Evolutionary conservation across 441 rosid species (phyloP), one percentile per base, ranked within the genome.

Genomic region (Gossypium davidsonii): DNA sequence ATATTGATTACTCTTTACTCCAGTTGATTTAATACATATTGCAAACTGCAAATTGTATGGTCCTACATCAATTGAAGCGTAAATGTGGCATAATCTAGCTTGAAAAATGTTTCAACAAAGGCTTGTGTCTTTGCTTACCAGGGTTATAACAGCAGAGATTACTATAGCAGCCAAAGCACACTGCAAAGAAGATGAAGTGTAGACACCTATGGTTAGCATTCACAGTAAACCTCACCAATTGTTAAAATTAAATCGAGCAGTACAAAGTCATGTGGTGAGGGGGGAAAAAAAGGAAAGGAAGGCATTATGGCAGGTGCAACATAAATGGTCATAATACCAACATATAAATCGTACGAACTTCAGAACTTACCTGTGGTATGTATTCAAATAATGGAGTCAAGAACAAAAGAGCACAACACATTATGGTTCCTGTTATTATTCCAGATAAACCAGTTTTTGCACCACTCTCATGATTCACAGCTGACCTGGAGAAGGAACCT

Each of bases 401-500:
- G 85, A 95, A 95, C 72, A 95, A 80, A 79, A 95, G 93, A 74
- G 98, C 85, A 79, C 98, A 95, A 61, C 86, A 84, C 86, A 95
- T 91, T 82, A 95, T 84, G 67, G 86, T 81, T 80, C 98, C 98
- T 20, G 95, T 79, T 77, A 95, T 25, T 79, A 93, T 48, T 76
- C 97, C 98, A 59, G 99, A 86, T 74, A 95, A 73, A 74, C 99
- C 96, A 17, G 97, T 84, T 86, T 84, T 95, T 23, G 99, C 96
- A 74, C 96, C 99, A 83, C 91, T 91, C 81, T 92, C 99, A 78
- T 89, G 90, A 83, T 85, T 95, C 78, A 93, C 99, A 42, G 99
- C 99, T 75, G 99, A 95, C 84, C 99, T 85, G 76, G 99, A 95
- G 83, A 93, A 95, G 71, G 97, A 92, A 76, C 97, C 98, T 91